A percentile compares a stretch with the other conserved stretches of the same genome.
phyloP scores from a whole-genome alignment of 495 filamentous ascomycete genomes.

The Talaromyces ruber region DNA sequence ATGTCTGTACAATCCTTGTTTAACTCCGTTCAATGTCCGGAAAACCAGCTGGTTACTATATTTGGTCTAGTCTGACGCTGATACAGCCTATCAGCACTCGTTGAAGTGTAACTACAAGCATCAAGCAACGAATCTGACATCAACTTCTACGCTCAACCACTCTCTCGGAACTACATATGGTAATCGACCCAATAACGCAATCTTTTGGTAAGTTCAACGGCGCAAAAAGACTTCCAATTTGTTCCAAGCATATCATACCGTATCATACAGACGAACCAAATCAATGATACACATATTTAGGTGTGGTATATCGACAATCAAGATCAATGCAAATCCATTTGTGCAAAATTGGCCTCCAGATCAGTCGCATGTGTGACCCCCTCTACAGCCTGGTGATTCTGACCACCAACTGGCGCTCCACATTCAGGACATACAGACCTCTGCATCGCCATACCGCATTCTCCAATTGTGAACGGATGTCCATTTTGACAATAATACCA shows the following conservation, averaged over 20 bases:
- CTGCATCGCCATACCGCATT: conserved; percentile 67
- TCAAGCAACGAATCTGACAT: neutral
- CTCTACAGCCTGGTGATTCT: conserved; percentile 37
- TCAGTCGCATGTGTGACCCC: conserved; percentile 45
- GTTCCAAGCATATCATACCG: neutral
- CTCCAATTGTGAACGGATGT: conserved; percentile 64
- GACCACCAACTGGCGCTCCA: conserved; percentile 50
- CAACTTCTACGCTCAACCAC: neutral
- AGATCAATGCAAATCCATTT: neutral
- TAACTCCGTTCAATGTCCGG: neutral
- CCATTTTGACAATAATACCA: conserved; percentile 64
- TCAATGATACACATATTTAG: neutral
- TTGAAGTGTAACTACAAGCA: neutral
- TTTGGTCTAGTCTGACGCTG: neutral
- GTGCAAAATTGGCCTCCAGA: conserved; percentile 35
- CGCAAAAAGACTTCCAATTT: neutral
- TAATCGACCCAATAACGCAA: neutral
- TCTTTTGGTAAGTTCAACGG: neutral
- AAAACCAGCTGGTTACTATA: neutral
- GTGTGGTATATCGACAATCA: neutral
- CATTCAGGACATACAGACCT: conserved; percentile 57
- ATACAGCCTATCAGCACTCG: neutral
- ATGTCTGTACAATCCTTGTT: neutral
- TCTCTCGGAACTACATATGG: neutral
- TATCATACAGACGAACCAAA: neutral